These are phyloP conservation scores for Leccinum subrobustum DNA, from an alignment of 1,284 basidiomycete genomes.

Conservation along the genomic window DNA sequence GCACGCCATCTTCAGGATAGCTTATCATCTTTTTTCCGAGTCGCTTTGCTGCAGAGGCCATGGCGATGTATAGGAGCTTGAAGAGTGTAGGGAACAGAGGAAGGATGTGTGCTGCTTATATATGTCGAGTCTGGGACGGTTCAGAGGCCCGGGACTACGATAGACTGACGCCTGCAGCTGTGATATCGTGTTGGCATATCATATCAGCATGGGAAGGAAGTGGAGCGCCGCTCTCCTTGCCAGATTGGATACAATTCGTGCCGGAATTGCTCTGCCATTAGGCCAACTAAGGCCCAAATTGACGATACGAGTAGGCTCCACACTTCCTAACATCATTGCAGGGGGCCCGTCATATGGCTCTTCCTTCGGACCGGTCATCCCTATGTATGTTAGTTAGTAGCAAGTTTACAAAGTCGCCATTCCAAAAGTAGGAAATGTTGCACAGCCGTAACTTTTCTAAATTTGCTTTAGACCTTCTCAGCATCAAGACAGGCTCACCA, in stretches of 20 bases:
- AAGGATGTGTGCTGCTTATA: slow-evolving; percentile 4
- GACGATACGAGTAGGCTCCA: background rate
- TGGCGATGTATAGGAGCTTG: slow-evolving; percentile 19
- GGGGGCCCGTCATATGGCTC: background rate
- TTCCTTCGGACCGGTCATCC: background rate
- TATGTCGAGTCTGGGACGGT: background rate
- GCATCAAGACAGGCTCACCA: background rate
- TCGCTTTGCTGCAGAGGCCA: slow-evolving; percentile 48
- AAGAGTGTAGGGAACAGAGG: background rate
- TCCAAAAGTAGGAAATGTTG: background rate
- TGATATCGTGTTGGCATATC: background rate
- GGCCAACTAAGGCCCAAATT: background rate
- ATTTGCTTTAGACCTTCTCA: background rate
- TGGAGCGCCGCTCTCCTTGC: slow-evolving; percentile 24
- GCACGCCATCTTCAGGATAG: slow-evolving; percentile 57
- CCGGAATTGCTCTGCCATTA: background rate
- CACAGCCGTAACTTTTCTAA: background rate
- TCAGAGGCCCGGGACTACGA: background rate
- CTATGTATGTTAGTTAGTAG: background rate
- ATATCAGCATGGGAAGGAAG: slow-evolving; percentile 23
- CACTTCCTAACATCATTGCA: background rate
- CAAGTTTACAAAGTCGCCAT: background rate
- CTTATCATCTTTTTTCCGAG: slow-evolving; percentile 58
- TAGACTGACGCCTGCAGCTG: background rate
- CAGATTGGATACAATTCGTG: background rate